Evolutionary conservation across 371 early-diverging fungal genomes (phyloP).

Genomic region (Syncephalastrum sp.): DNA sequence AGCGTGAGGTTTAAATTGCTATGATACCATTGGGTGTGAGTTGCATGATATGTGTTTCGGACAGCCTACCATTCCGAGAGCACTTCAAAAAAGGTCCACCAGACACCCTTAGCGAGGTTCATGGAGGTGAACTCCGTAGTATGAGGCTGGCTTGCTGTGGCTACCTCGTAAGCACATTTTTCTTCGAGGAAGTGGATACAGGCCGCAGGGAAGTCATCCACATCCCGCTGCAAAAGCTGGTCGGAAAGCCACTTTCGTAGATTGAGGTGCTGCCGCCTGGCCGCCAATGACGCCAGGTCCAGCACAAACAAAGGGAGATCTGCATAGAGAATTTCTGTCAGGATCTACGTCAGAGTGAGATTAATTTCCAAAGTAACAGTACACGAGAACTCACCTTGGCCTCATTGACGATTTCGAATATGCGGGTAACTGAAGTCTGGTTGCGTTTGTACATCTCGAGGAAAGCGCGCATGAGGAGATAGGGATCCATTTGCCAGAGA

Average conservation of each 20-base stretch:
- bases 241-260: slow-evolving; percentile 86
- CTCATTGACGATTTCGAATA: slow-evolving; percentile 82
- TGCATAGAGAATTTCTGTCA: slow-evolving; percentile 67
- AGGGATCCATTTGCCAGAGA: slow-evolving; percentile 70
- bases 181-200: slow-evolving; percentile 77
- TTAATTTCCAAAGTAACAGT: background rate
- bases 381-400: slow-evolving; percentile 56
- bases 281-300: slow-evolving; percentile 84
- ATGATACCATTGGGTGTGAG: too few relatives aligned
- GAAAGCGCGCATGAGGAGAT: slow-evolving; percentile 64
- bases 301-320: slow-evolving; percentile 72
- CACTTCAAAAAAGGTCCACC: slow-evolving; percentile 67
- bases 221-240: slow-evolving; percentile 54
- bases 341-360: slow-evolving; percentile 47
- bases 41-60: too few relatives aligned
- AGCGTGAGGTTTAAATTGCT: too few relatives aligned
- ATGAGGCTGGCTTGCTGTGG: slow-evolving; percentile 8
- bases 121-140: slow-evolving; percentile 35
- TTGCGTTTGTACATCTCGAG: slow-evolving; percentile 78
- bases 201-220: slow-evolving; percentile 64
- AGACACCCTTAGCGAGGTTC: slow-evolving; percentile 67
- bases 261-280: slow-evolving; percentile 77
- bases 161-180: slow-evolving; percentile 60
- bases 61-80: slow-evolving; percentile 54
- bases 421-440: slow-evolving; percentile 66